A percentile compares a stretch with the other conserved stretches of the same genome.
phyloP scores from a whole-genome alignment of 345 rosid species.

The Brassica napus region DNA sequence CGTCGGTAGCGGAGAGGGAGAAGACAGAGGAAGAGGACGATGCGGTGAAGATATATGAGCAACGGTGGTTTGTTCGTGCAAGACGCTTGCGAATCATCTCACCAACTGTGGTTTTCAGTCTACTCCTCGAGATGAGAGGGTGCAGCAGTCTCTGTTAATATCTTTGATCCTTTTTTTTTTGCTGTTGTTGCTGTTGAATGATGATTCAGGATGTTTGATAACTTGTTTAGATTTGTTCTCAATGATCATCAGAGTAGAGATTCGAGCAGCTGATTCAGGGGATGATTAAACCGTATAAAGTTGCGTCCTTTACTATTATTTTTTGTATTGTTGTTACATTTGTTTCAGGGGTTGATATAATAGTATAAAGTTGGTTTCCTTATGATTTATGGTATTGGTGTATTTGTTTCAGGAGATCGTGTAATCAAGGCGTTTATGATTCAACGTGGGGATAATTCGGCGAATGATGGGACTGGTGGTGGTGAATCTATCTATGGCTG shows the following conservation, averaged over 20 bases:
- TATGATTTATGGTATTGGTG: not conserved
- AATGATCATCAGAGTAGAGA: not conserved
- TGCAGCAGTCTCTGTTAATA: not conserved
- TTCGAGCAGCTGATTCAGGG: not conserved
- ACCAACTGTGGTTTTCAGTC: conserved; percentile 85
- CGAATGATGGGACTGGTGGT: not conserved
- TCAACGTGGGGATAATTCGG: not conserved
- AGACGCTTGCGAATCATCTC: conserved; percentile 84
- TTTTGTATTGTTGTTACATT: not conserved
- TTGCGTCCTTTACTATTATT: not conserved
- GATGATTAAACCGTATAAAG: not conserved
- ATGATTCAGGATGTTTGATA: not conserved
- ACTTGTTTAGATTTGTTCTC: not conserved
- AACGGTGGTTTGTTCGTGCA: conserved; percentile 36
- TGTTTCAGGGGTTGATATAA: not conserved
- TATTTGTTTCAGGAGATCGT: not conserved
- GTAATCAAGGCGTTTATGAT: not conserved
- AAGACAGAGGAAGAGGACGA: not conserved
- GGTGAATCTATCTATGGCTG: not conserved
- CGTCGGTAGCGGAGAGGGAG: too few relatives aligned
- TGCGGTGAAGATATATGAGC: not conserved
- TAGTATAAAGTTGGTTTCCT: not conserved
- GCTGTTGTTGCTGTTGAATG: not conserved
- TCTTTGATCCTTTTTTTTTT: not conserved
- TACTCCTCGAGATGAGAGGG: conserved; percentile 66